Base-by-base conservation (phyloP, 495 filamentous ascomycete genomes). In the Annulohypoxylon bovei region DNA sequence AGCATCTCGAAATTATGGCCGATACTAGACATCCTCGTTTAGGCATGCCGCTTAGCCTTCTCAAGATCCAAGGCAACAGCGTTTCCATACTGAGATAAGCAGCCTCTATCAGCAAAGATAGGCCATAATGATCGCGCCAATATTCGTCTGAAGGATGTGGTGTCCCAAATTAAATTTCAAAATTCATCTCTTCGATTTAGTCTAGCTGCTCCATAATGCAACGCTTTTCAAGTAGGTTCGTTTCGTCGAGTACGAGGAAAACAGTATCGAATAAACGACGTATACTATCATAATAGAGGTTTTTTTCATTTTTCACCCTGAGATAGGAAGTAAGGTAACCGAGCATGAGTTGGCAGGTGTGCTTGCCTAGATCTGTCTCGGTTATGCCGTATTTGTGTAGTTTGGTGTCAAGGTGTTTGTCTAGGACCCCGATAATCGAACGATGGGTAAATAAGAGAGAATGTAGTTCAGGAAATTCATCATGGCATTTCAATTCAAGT, bases 401-500 rank as follows among this genome's bases (percentile, higher is more conserved):
- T 40, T 62, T 62, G 1, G 30, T 12, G 18, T 62, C 59, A n/a
- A 62, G 39, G 1, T n/a, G 6, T 11, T 62, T 14, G 6, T 18
- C 4, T 8, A 62, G 33, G 14, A 62, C 59, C 42, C 53, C 59
- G 6, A 62, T 16, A 22, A 62, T 62, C n/a, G 59, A 62, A 40
- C 59, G 59, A 22, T 62, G 59, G 27, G 44, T 40, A 18, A 62
- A 39, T 0, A 6, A 1, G 16, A 55, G 30, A 16, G 6, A 46
- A 4, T 4, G 42, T 20, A 46, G 9, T 14, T 6, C 4, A 1
- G 4, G 22, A 52, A 0, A 23, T 20, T 22, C 3, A 0, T 7
- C 20, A 23, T 16, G 2, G 0, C 5, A 22, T 6, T 35, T 30
- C 9, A n/a, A 2, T 53, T 62, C 32, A 37, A 62, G 20, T 20